Evolutionary conservation across 306 rosid genomes (phyloP), one percentile per base, ranked within the genome.

Genomic region (Erythrophleum fordii): DNA sequence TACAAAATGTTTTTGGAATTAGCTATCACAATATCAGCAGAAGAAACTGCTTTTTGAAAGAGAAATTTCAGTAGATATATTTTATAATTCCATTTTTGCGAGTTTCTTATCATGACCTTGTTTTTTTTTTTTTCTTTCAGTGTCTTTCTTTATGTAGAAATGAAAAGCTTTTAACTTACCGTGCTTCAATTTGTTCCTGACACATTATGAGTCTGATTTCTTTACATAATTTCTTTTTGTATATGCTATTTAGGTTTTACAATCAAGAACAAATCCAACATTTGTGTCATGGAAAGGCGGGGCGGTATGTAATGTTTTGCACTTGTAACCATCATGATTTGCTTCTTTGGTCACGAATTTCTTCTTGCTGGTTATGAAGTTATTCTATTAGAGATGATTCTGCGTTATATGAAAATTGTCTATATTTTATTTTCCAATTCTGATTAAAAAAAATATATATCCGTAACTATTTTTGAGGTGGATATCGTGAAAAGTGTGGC

Each of bases 231-330:
- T 16, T 68, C 52, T 44, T 44, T 76, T 35, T 20, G 8, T 78
- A n/a, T 53, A 46, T 74, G 82, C 46, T 69, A 79, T 58, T 61
- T 75, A 95, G 99, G 99, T 95, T 78, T 77, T 95, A 89, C 99
- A 85, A 81, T 87, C 98, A 64, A 91, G 99, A 85, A 68, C 89
- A 42, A 87, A 93, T 84, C 96, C 99, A 22, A 85, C 82, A 44
- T 84, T 88, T 78, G 89, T 88, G 46, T 11, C 98, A 53, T 95
- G 99, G 99, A 95, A 89, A 86, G 99, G 99, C 37, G 99, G 99
- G 79, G 98, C 91, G 85, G 99, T 95, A 89, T 90, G 99, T 88
- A 91, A 89, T 89, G 97, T 87, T 70, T 64, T 71, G 60, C 72
- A 25, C 69, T 72, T 71, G 31, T 44, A 64, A 26, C 44, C 26